Evolutionary conservation across 495 filamentous ascomycete species (phyloP).

Genomic region (Penicillium pancosmium): DNA sequence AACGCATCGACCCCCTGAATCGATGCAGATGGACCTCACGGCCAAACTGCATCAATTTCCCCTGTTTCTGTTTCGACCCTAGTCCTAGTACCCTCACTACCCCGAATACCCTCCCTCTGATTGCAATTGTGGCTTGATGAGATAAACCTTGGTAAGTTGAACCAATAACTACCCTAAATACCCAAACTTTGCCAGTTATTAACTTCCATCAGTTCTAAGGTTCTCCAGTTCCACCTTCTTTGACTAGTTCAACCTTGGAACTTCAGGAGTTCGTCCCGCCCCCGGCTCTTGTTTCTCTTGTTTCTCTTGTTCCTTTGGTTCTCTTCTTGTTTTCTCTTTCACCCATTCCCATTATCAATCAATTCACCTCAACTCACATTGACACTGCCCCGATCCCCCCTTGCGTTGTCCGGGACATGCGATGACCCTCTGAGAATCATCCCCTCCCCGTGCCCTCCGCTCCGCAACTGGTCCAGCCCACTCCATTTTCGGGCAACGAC

Average conservation of each 20-base stretch:
- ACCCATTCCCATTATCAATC: slow-evolving; percentile 8
- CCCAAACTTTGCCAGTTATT: too few species aligned
- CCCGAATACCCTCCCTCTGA: too few species aligned
- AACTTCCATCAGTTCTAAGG: not conserved
- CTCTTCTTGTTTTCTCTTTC: slow-evolving; percentile 5
- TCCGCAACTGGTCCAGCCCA: slow-evolving; percentile 7
- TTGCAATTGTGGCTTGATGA: too few species aligned
- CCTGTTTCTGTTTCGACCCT: not conserved
- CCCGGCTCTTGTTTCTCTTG: slow-evolving; percentile 5
- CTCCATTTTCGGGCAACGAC: slow-evolving; percentile 16
- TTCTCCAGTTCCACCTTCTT: not conserved
- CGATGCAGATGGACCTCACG: not conserved
- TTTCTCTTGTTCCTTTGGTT: too few species aligned
- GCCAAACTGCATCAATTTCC: not conserved
- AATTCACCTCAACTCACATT: slow-evolving; percentile 2
- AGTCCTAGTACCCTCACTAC: not conserved
- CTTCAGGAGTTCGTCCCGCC: slow-evolving; percentile 32
- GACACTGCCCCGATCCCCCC: not conserved
- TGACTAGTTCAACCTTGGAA: slow-evolving; percentile 10
- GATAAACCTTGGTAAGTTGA: too few species aligned
- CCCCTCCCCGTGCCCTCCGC: slow-evolving; percentile 13
- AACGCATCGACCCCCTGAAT: slow-evolving; percentile 2
- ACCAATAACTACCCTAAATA: too few species aligned
- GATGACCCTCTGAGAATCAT: slow-evolving; percentile 21
- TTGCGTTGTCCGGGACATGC: slow-evolving; percentile 20